Percentiles rank a stretch among this genome's conserved stretches.
phyloP scores from a whole-genome alignment of 345 rosid genomes.

The Linum tenue region DNA sequence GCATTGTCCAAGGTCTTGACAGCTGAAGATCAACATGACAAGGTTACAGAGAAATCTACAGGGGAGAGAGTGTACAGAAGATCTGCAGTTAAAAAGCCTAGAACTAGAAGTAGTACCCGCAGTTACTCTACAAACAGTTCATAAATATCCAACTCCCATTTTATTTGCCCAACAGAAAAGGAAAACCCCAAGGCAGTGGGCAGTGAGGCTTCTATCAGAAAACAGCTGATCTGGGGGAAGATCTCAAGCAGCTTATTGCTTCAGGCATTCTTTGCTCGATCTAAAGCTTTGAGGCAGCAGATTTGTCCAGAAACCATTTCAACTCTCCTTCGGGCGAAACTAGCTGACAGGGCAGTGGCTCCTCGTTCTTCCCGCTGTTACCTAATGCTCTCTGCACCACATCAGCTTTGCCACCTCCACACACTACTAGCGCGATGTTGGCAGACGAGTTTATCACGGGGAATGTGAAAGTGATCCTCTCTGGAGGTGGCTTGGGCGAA shows the following conservation, averaged over 20 bases:
- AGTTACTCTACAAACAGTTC: neutral
- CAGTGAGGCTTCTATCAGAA: no score
- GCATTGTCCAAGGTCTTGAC: no score
- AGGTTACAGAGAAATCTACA: no score
- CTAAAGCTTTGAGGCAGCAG: constrained; percentile 65
- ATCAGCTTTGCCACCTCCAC: constrained; percentile 60
- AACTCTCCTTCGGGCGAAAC: constrained; percentile 68
- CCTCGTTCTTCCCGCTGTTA: constrained; percentile 22
- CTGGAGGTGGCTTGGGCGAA: constrained; percentile 83
- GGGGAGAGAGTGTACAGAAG: no score
- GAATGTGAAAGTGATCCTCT: constrained; percentile 76
- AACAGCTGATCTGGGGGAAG: no score
- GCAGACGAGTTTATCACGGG: constrained; percentile 81
- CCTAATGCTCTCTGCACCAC: constrained; percentile 47
- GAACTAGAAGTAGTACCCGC: no score
- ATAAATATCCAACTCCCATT: neutral
- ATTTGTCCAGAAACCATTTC: constrained; percentile 78
- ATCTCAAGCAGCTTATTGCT: neutral
- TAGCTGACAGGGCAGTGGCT: constrained; percentile 44
- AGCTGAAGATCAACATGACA: no score
- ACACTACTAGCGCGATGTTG: constrained; percentile 56
- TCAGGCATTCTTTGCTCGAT: neutral
- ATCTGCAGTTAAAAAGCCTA: no score
- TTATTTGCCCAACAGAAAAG: neutral
- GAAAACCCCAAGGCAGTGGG: neutral